Evolutionary conservation across 129 eudicot genomes (phyloP), one percentile per base, ranked within the genome.

Genomic region (Kitagawia praeruptora): DNA sequence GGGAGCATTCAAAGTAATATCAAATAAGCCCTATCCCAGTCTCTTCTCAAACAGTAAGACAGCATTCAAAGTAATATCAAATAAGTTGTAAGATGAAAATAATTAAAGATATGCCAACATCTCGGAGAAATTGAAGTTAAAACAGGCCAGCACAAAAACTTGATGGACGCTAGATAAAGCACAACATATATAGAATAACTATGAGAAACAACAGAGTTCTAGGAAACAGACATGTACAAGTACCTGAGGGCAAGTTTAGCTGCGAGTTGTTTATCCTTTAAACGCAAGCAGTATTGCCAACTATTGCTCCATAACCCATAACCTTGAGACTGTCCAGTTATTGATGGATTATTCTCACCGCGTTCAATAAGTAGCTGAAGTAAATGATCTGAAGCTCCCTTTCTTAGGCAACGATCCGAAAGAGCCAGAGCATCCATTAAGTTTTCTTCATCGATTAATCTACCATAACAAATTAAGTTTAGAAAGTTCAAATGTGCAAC

Each of bases 401-500:
- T 86, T 23, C 93, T 90, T 82, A 96, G 82, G 87, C 93, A 96
- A 77, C 99, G 98, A 82, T 96, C 99, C 18, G 99, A 90, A 42
- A 96, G 91, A 80, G 99, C 99, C 76, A 96, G 99, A 75, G 99
- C 99, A 88, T 96, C 99, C 91, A 90, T 69, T 47, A 96, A 79
- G 80, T 96, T 92, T 58, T 94, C 99, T 86, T 96, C 99, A 53
- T 92, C 95, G 66, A 92, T 90, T 81, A 92, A 85, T 83, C 99
- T 96, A 86, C 45, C 46, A 58, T 27, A 45, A 74, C 11, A 49
- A 63, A 80, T 70, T 64, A 64, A 77, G 77, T 63, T 23, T 70
- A 72, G 46, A 49, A 73, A 76, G 86, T 44, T 12, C 41, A n/a
- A 14, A 3, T 23, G 49, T 11, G 49, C 49, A 46, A 46, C 3